These are phyloP conservation scores for Fusarium sp. DNA, from an alignment of 2,329 filamentous ascomycete genomes.

Conservation along the genomic window DNA sequence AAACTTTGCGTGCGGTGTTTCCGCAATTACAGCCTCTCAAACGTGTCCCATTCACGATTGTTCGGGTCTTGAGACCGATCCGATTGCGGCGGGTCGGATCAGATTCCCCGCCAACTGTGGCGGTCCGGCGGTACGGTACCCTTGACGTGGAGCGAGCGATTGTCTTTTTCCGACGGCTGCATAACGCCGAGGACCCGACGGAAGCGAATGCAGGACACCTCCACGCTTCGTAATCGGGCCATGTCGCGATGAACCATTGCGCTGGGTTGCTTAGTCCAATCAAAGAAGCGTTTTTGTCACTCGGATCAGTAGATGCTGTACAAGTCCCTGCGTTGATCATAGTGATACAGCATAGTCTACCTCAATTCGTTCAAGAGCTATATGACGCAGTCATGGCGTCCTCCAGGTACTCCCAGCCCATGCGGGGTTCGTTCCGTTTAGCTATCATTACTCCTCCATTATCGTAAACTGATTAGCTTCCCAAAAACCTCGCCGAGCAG, in stretches of 20 bases:
- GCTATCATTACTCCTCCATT: neutral
- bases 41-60: neutral
- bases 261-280: neutral
- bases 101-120: neutral
- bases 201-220: neutral
- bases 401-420: neutral
- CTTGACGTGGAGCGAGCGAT: neutral
- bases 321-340: neutral
- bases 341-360: neutral
- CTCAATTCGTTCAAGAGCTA: neutral
- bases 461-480: neutral
- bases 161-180: conserved; percentile 4
- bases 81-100: neutral
- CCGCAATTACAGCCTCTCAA: neutral
- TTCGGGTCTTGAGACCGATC: neutral
- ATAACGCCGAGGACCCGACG: neutral
- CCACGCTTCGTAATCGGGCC: neutral
- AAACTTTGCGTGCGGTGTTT: neutral
- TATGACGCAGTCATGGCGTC: neutral
- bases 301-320: too few species aligned
- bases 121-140: neutral
- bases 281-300: neutral
- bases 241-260: neutral
- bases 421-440: neutral
- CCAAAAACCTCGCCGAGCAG: neutral